Base-by-base conservation (phyloP, 2,329 filamentous ascomycete genomes). In the Cladophialophora yegresii region DNA sequence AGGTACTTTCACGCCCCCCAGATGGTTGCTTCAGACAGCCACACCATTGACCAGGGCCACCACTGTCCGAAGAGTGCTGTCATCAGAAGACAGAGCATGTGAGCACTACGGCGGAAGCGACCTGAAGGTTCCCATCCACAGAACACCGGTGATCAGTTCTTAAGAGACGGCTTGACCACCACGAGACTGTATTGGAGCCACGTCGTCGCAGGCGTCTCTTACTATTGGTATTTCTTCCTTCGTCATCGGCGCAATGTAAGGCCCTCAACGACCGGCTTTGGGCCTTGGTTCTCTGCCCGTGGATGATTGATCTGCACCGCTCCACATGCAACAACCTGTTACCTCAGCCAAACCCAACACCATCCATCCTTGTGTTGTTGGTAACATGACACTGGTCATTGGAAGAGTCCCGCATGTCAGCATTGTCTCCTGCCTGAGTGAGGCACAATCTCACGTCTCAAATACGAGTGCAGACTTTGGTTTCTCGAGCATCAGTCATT, bases 381-480 rank as follows among this genome's bases (percentile, higher is more conserved):
- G 23, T 33, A 20, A 3, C 13, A 23, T 22, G 22, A 33, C 23
- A 13, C 51, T 28, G 13, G 51, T 33, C 26, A 54, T 54, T 54
- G 51, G 30, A 32, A 54, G 51, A 28, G 23, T 28, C 26, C 28
- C 51, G n/a, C 51, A 23, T 26, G 32, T 53, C 26, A 33, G 28
- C 57, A 51, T 28, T n/a, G 47, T 59, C n/a, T 16, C 40, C 47
- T 59, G 45, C 57, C 57, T 51, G 45, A 50, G 47, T n/a, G n/a
- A n/a, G n/a, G 45, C 45, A 26, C 47, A 50, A 20, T 50, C 47
- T 50, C 20, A 50, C 47, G 36, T 43, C 36, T 43, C 36, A n/a
- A 20, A 43, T n/a, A 43, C 36, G 7, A 20, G n/a, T n/a, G n/a
- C 36, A 43, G 36, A 43, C 36, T 43, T 43, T 2, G 36, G 36